A percentile compares a stretch with the other conserved stretches of the same genome.
These are phyloP conservation scores for Rhypophila decipiens DNA, from an alignment of 495 filamentous ascomycete species.

Conservation along the genomic window DNA sequence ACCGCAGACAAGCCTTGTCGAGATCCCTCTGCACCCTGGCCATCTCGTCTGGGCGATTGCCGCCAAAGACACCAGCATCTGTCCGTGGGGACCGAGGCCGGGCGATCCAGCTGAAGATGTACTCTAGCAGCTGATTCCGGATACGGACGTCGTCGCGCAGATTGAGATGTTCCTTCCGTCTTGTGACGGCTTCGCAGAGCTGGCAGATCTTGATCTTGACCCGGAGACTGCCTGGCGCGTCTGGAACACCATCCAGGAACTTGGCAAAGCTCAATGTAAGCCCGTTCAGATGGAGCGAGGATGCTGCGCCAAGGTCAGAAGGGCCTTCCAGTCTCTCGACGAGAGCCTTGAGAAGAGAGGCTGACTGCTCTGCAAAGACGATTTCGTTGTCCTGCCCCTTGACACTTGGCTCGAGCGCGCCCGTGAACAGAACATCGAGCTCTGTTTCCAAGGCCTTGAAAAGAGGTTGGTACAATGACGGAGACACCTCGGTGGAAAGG, in stretches of 20 bases:
- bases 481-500: slow-evolving; percentile 52
- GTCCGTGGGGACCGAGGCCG: slow-evolving; percentile 40
- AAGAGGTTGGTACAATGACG: slow-evolving; percentile 51
- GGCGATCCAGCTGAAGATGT: slow-evolving; percentile 59
- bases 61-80: slow-evolving; percentile 11
- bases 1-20: slow-evolving; percentile 54
- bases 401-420: slow-evolving; percentile 40
- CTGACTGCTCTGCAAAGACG: slow-evolving; percentile 58
- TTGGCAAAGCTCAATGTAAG: slow-evolving; percentile 55
- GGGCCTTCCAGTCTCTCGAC: slow-evolving; percentile 55
- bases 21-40: slow-evolving; percentile 53
- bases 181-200: slow-evolving; percentile 55
- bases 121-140: slow-evolving; percentile 56
- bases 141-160: slow-evolving; percentile 59
- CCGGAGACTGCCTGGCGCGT: slow-evolving; percentile 45
- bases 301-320: slow-evolving; percentile 50
- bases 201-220: slow-evolving; percentile 64
- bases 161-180: slow-evolving; percentile 60
- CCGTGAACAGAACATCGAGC: slow-evolving; percentile 51
- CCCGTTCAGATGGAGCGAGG: slow-evolving; percentile 52
- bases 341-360: slow-evolving; percentile 53
- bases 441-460: slow-evolving; percentile 56
- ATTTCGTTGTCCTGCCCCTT: slow-evolving; percentile 52
- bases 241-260: slow-evolving; percentile 48
- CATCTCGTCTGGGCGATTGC: slow-evolving; percentile 43